Conservation (phyloP, 805 yeast species). For the Wickerhamiella kurtzmanii region DNA sequence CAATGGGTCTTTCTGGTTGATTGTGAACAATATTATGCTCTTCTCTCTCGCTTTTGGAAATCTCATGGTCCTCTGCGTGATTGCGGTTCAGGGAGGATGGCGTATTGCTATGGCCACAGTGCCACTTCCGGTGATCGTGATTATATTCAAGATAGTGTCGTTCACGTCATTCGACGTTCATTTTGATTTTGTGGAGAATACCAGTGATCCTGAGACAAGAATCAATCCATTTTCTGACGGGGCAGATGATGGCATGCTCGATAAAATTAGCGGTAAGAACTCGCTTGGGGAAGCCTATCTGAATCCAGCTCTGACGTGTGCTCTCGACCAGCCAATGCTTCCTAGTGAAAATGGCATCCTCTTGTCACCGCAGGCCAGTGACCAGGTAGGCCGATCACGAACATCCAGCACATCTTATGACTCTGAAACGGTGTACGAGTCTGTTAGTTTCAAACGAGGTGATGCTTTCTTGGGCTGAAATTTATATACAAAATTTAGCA, state of each 20-base stretch:
- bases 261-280: background rate
- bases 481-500: background rate
- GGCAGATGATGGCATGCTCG: background rate
- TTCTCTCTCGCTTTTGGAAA: slow-evolving; percentile 27
- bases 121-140: slow-evolving; percentile 22
- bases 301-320: slow-evolving; percentile 12
- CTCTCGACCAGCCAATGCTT: slow-evolving; percentile 10
- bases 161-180: slow-evolving; percentile 10
- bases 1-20: slow-evolving; percentile 28
- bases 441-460: background rate
- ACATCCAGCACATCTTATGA: background rate
- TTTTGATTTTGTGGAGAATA: slow-evolving; percentile 7
- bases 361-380: background rate
- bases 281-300: slow-evolving; percentile 10
- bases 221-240: background rate
- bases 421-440: background rate
- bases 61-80: slow-evolving; percentile 25
- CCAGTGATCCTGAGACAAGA: background rate
- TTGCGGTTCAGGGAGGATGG: slow-evolving; percentile 29
- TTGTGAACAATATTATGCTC: slow-evolving; percentile 23
- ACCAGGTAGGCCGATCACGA: slow-evolving; percentile 1
- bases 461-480: background rate
- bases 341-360: slow-evolving; percentile 4
- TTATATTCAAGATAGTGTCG: slow-evolving; percentile 21
- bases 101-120: slow-evolving; percentile 22